Conservation (phyloP, 768 basidiomycete species). For the Phaeotremella skinneri region DNA sequence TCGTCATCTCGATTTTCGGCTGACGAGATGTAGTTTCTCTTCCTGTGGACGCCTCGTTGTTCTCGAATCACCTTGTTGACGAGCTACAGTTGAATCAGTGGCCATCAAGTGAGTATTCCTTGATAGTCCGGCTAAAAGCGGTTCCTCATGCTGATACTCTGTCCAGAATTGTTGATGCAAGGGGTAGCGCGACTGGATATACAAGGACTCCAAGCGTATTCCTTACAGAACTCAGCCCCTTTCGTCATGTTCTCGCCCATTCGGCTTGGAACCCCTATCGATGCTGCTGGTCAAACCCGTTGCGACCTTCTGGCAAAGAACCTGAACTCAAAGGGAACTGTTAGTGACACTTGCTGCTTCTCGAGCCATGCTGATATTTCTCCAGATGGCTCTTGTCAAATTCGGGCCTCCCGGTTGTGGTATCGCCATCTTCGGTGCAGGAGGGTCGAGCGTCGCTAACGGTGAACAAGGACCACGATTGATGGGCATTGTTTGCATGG, state of each 20-base stretch:
- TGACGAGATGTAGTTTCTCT: slow-evolving; percentile 7
- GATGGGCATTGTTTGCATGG: slow-evolving; percentile 31
- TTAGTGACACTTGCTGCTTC: slow-evolving; percentile 1
- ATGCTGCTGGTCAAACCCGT: slow-evolving; percentile 11
- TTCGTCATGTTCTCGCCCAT: slow-evolving; percentile 15
- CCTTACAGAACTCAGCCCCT: slow-evolving; percentile 17
- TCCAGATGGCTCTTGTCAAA: slow-evolving; percentile 24
- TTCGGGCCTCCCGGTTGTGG: slow-evolving; percentile 25
- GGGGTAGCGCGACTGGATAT: slow-evolving; percentile 11
- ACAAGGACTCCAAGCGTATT: slow-evolving; percentile 15
- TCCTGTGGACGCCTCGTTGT: slow-evolving; percentile 16
- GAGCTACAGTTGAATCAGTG: slow-evolving; percentile 13
- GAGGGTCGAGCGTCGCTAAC: slow-evolving; percentile 8
- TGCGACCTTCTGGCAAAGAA: slow-evolving; percentile 8
- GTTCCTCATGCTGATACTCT: slow-evolving; percentile 2
- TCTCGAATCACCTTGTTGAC: slow-evolving; percentile 11
- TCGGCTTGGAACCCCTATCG: slow-evolving; percentile 1
- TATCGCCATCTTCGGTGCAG: slow-evolving; percentile 21
- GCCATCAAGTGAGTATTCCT: slow-evolving; percentile 10
- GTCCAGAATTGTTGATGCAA: slow-evolving; percentile 16
- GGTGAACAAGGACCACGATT: slow-evolving; percentile 10
- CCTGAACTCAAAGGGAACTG: slow-evolving; percentile 18
- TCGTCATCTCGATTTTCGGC: slow-evolving; percentile 1
- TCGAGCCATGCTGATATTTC: not conserved
- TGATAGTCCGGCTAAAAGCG: not conserved